phyloP scores from a whole-genome alignment of 441 rosid genomes.

The Croton setiger region DNA sequence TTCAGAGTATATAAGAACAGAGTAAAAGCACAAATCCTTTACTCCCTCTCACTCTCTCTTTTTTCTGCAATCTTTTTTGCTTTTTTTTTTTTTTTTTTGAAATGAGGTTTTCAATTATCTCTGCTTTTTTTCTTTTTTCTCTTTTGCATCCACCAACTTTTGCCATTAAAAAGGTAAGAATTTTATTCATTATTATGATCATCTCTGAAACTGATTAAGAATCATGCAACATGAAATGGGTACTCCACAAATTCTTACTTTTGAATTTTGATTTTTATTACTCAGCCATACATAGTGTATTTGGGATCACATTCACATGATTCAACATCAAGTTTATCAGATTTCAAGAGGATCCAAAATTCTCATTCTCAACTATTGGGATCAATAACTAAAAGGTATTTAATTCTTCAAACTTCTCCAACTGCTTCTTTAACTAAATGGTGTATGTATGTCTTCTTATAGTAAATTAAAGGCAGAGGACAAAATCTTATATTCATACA shows the following conservation, averaged over 20 bases:
- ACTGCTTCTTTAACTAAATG: not conserved
- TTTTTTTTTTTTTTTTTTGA: not conserved
- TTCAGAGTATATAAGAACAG: constrained; percentile 28
- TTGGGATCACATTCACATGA: constrained; percentile 67
- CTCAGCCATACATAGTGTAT: constrained; percentile 63
- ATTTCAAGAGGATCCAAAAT: constrained; percentile 23
- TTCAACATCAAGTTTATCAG: constrained; percentile 23
- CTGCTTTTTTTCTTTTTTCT: constrained; percentile 24
- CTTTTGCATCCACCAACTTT: constrained; percentile 31
- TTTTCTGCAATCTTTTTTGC: not conserved
- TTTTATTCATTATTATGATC: not conserved
- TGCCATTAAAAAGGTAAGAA: constrained; percentile 47
- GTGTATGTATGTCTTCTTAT: not conserved
- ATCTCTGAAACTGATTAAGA: not conserved
- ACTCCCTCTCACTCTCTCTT: not conserved
- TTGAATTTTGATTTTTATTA: not conserved
- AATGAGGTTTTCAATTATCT: constrained; percentile 32
- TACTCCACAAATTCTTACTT: not conserved
- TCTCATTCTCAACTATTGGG: constrained; percentile 50
- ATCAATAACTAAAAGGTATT: constrained; percentile 42
- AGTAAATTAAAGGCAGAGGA: constrained; percentile 35
- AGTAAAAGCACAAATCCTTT: constrained; percentile 25
- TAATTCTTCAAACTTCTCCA: not conserved
- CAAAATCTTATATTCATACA: constrained; percentile 45
- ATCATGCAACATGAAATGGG: not conserved